A percentile compares a stretch with the other conserved stretches of the same genome.
phyloP scores from a whole-genome alignment of 768 basidiomycete species.

The Mycena galericulata region DNA sequence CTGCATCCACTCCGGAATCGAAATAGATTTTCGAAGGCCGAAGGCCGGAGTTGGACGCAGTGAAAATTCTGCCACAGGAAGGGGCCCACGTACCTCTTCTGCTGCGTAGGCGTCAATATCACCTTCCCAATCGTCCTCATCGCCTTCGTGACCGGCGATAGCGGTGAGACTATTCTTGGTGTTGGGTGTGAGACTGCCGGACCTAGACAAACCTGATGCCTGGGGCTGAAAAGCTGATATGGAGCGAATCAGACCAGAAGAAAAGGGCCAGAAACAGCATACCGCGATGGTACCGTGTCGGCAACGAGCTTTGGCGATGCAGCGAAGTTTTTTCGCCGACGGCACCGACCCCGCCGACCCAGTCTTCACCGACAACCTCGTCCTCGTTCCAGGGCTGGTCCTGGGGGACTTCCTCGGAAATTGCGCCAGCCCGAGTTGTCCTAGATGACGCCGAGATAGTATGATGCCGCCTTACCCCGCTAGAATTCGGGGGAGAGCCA shows the following conservation, averaged over 20 bases:
- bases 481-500: constrained; percentile 53
- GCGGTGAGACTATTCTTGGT: constrained; percentile 86
- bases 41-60: constrained; percentile 6
- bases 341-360: constrained; percentile 85
- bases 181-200: constrained; percentile 76
- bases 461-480: constrained; percentile 82
- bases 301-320: constrained; percentile 85
- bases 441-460: constrained; percentile 85
- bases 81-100: constrained; percentile 67
- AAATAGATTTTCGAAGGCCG: neutral
- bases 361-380: constrained; percentile 82
- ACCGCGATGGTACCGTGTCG: constrained; percentile 86
- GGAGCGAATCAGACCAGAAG: constrained; percentile 33
- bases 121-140: constrained; percentile 89
- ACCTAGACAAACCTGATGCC: constrained; percentile 52
- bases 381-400: constrained; percentile 77
- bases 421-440: constrained; percentile 68
- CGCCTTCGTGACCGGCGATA: constrained; percentile 88
- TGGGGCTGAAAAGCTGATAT: constrained; percentile 63
- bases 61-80: constrained; percentile 32
- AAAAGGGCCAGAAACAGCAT: constrained; percentile 35
- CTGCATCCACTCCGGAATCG: neutral
- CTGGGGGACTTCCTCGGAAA: constrained; percentile 75
- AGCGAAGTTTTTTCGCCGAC: constrained; percentile 86
- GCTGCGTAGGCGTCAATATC: constrained; percentile 70